phyloP scores from a whole-genome alignment of 2,329 filamentous ascomycete species.

The Parascedosporium putredinis region DNA sequence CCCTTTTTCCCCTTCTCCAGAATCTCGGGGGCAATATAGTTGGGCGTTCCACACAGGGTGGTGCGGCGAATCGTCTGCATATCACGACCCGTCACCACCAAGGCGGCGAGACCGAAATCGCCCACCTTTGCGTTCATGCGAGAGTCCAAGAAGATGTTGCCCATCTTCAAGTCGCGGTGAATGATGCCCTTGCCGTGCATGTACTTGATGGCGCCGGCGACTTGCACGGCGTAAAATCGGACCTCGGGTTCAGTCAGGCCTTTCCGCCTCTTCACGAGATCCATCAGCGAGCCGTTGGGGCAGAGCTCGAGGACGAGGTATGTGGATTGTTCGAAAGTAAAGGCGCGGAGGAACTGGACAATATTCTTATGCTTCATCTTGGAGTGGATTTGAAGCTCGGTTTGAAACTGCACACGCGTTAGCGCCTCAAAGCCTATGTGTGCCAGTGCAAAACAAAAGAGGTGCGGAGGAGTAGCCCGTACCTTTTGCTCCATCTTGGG shows the following conservation, averaged over 20 bases:
- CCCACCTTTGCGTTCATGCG: constrained; percentile 98
- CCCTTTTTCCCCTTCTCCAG: constrained; percentile 88
- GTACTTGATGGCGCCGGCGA: constrained; percentile 95
- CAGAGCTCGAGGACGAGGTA: constrained; percentile 93
- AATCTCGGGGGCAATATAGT: constrained; percentile 97
- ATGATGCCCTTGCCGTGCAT: constrained; percentile 94
- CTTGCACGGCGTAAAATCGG: constrained; percentile 85
- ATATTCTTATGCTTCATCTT: constrained; percentile 96
- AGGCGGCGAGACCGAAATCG: constrained; percentile 88
- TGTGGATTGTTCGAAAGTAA: constrained; percentile 78
- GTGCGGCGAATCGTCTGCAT: constrained; percentile 75
- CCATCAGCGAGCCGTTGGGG: constrained; percentile 91
- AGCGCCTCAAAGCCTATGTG: no score
- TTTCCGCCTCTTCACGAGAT: constrained; percentile 89
- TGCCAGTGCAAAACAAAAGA: no score
- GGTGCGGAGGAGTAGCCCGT: no score
- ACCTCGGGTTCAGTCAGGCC: constrained; percentile 90
- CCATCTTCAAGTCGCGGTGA: constrained; percentile 94
- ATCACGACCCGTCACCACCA: constrained; percentile 85
- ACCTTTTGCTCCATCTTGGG: constrained; percentile 80
- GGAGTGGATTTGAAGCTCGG: constrained; percentile 92
- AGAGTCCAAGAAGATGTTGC: constrained; percentile 89
- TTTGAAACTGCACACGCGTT: constrained; percentile 46
- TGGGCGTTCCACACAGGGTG: constrained; percentile 92
- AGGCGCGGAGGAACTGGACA: constrained; percentile 89